These are phyloP conservation scores for Phaeophleospora eucalypticola DNA, from an alignment of 2,329 filamentous ascomycete genomes.

Conservation along the genomic window DNA sequence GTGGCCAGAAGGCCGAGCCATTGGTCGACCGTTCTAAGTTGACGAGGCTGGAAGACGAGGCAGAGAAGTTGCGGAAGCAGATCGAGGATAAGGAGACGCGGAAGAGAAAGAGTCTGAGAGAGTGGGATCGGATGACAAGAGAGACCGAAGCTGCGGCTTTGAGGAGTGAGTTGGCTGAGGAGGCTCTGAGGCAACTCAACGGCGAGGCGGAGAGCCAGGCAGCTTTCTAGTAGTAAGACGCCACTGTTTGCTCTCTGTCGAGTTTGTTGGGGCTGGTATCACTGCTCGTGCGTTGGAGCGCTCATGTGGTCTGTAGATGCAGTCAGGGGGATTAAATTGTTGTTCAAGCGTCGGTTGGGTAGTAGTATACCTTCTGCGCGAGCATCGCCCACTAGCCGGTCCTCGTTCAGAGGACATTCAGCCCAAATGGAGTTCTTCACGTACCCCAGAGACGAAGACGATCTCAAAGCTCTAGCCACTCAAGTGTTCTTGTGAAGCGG, in stretches of 20 bases:
- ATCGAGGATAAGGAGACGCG: constrained; percentile 46
- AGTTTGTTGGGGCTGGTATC: too few relatives aligned
- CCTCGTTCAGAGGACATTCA: too few relatives aligned
- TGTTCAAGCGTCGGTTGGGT: too few relatives aligned
- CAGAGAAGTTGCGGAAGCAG: constrained; percentile 40
- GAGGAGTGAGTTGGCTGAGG: constrained; percentile 45
- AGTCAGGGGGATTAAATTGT: too few relatives aligned
- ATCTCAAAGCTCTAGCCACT: too few relatives aligned
- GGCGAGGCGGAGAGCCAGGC: constrained; percentile 25
- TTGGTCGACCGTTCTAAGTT: constrained; percentile 42
- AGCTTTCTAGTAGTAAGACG: constrained; percentile 22
- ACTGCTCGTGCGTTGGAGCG: too few relatives aligned
- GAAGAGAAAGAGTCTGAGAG: constrained; percentile 41
- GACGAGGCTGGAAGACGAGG: constrained; percentile 45
- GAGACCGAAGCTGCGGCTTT: constrained; percentile 44
- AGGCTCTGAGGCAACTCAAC: constrained; percentile 37
- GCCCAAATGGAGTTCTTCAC: too few relatives aligned
- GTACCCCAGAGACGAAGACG: too few relatives aligned
- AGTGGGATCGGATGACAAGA: constrained; percentile 44
- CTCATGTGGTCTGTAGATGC: too few relatives aligned
- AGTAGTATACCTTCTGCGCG: too few relatives aligned
- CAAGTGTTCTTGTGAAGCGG: too few relatives aligned
- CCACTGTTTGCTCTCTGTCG: neutral
- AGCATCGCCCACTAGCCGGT: too few relatives aligned
- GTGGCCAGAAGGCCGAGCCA: constrained; percentile 42